Conservation (phyloP, 225 moss, liverwort and hornwort species). For the Straminergon stramineum region DNA sequence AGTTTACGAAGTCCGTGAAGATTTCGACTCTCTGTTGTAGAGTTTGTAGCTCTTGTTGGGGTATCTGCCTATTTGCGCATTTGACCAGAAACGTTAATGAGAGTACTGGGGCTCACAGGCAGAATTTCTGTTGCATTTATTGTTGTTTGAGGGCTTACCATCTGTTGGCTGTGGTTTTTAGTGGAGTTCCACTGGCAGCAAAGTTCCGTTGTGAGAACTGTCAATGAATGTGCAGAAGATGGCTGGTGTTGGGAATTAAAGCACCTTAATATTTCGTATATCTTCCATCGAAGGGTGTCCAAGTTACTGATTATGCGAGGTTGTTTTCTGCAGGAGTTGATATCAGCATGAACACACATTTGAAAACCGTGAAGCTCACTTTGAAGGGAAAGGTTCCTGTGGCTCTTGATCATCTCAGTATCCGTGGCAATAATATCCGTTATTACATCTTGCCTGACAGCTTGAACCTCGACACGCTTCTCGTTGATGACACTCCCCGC, state of each 20-base stretch:
- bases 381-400: constrained; percentile 92
- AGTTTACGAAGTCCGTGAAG: background rate
- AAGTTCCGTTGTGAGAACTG: background rate
- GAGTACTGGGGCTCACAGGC: background rate
- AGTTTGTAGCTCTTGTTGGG: background rate
- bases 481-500: constrained; percentile 89
- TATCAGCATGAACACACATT: constrained; percentile 95
- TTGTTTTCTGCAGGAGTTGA: constrained; percentile 48
- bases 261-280: background rate
- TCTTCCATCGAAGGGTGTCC: background rate
- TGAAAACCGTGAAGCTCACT: constrained; percentile 96
- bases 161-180: background rate
- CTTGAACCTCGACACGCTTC: constrained; percentile 86
- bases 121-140: background rate
- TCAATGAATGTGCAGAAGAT: background rate
- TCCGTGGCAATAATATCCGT: constrained; percentile 87
- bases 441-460: constrained; percentile 97
- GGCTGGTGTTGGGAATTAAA: background rate
- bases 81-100: background rate
- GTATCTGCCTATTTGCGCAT: background rate
- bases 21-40: background rate
- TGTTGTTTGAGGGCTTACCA: background rate
- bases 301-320: background rate
- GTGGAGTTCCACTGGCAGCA: background rate
- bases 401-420: constrained; percentile 81